Evolutionary conservation across 139 green algal genomes (phyloP).

Genomic region (Pseudopediastrum boryanum): DNA sequence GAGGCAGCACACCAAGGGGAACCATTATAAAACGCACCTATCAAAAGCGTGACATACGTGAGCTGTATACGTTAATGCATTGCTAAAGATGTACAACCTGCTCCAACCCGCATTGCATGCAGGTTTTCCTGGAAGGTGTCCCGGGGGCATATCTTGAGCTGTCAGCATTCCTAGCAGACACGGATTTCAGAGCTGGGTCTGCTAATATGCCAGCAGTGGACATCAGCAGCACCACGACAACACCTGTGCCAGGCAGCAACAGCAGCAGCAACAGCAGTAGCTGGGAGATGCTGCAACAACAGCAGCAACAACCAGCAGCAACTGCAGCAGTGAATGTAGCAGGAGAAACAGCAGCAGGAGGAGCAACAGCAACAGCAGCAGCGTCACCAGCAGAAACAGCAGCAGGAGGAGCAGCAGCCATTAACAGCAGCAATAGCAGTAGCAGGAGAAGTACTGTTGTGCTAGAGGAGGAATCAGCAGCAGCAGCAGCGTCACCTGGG

Average conservation of each 20-base stretch:
- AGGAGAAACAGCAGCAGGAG: conserved; percentile 11
- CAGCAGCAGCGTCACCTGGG: background rate
- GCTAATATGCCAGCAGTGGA: conserved; percentile 1
- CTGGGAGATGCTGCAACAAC: too few relatives aligned
- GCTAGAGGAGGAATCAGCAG: background rate
- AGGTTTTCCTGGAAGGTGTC: conserved; percentile 31
- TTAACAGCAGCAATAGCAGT: background rate
- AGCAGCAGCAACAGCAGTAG: too few relatives aligned
- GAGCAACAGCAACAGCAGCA: background rate
- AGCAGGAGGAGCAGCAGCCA: background rate
- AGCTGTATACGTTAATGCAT: background rate
- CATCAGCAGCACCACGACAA: too few relatives aligned
- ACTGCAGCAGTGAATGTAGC: conserved; percentile 3
- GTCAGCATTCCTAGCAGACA: conserved; percentile 35
- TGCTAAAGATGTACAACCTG: background rate
- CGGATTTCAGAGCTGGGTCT: conserved; percentile 24
- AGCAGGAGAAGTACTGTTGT: background rate
- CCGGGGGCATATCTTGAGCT: conserved; percentile 15
- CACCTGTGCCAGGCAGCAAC: too few relatives aligned
- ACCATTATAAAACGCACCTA: background rate
- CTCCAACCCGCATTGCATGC: background rate
- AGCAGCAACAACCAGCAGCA: too few relatives aligned
- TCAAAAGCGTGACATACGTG: background rate
- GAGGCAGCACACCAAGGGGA: background rate
- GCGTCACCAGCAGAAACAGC: background rate